Evolutionary conservation across 768 basidiomycete genomes (phyloP).

Genomic region (Collybia nuda): DNA sequence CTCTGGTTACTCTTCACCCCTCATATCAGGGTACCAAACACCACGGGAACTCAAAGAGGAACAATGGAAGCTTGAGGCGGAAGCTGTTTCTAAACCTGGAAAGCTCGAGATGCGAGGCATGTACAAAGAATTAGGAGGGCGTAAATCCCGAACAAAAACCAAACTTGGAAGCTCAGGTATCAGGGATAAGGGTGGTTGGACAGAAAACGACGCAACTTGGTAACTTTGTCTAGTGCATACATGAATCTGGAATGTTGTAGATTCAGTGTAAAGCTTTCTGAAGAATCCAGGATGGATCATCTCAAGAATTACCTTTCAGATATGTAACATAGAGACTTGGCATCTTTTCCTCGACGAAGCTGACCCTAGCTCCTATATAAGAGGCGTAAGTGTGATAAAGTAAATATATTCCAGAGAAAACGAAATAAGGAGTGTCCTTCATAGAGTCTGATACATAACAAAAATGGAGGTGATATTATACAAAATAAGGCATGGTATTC

Average conservation of each 20-base stretch:
- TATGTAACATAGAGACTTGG: no score
- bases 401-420: no score
- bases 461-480: constrained; percentile 20
- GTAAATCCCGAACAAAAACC: constrained; percentile 74
- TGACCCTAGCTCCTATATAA: no score
- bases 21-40: constrained; percentile 68
- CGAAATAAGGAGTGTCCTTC: no score
- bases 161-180: constrained; percentile 66
- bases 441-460: no score
- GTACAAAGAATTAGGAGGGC: constrained; percentile 88
- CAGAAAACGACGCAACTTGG: constrained; percentile 30
- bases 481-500: constrained; percentile 59
- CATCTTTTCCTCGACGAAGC: no score
- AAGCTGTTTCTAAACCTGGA: constrained; percentile 52
- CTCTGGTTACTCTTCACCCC: constrained; percentile 53
- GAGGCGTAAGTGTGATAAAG: no score
- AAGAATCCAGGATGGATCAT: no score
- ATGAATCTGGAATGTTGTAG: neutral
- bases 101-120: constrained; percentile 88
- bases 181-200: constrained; percentile 83
- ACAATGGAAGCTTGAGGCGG: constrained; percentile 62
- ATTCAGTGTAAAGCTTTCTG: no score
- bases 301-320: no score
- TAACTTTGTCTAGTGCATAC: constrained; percentile 5
- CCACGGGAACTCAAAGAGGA: constrained; percentile 80